Conservation (phyloP, 2,329 filamentous ascomycete genomes). For the Penicillium polonicum region DNA sequence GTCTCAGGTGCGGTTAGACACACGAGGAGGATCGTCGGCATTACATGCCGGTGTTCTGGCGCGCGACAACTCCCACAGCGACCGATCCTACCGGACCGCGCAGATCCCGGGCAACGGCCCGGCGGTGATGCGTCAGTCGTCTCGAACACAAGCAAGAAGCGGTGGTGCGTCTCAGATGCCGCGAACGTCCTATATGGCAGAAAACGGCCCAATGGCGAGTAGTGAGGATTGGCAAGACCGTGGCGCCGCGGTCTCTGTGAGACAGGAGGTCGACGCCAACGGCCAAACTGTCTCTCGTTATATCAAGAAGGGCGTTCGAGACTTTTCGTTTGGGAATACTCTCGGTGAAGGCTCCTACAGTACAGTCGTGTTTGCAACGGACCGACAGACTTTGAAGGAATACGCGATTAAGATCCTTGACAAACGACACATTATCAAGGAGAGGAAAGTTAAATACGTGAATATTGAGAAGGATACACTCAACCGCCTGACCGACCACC, state of each 20-base stretch:
- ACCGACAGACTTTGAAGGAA: conserved; percentile 89
- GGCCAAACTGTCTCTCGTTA: conserved; percentile 78
- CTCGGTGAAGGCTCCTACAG: conserved; percentile 97
- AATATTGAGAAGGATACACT: conserved; percentile 99
- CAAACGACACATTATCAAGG: conserved; percentile 98
- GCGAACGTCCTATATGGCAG: conserved; percentile 52
- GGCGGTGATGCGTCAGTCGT: conserved; percentile 72
- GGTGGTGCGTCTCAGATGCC: conserved; percentile 36
- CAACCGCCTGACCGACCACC: conserved; percentile 93
- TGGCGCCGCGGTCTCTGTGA: conserved; percentile 80
- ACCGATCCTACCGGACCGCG: conserved; percentile 64
- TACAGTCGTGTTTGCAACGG: conserved; percentile 87
- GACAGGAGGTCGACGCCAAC: conserved; percentile 79
- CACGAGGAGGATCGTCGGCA: conserved; percentile 59
- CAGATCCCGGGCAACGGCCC: conserved; percentile 60
- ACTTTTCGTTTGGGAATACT: conserved; percentile 89
- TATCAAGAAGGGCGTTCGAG: conserved; percentile 94
- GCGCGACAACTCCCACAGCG: conserved; percentile 67
- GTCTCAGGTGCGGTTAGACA: conserved; percentile 59
- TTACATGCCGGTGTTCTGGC: conserved; percentile 62
- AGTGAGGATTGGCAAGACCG: conserved; percentile 95
- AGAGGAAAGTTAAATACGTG: conserved; percentile 99
- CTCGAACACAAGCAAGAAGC: conserved; percentile 63
- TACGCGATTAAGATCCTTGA: conserved; percentile 98
- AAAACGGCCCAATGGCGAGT: conserved; percentile 60